These are phyloP conservation scores for Debaryomycetaceae sp. DNA, from an alignment of 1,139 yeast species.

Conservation along the genomic window DNA sequence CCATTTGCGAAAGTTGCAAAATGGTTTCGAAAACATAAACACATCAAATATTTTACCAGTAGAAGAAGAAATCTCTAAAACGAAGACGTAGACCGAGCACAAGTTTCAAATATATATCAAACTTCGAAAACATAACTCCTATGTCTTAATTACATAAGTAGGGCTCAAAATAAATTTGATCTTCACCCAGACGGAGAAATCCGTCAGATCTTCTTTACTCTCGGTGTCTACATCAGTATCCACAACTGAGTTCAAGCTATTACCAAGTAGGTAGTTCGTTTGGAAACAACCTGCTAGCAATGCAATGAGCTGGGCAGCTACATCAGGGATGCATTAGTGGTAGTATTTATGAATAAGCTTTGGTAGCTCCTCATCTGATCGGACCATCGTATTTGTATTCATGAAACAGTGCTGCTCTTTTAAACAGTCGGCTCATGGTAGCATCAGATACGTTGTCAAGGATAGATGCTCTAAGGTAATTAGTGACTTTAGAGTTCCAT, in stretches of 20 bases:
- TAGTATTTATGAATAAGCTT: slow-evolving; percentile 12
- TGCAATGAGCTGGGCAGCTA: slow-evolving; percentile 21
- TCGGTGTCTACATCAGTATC: slow-evolving; percentile 6
- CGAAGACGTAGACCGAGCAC: too few relatives aligned
- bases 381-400: slow-evolving; percentile 3
- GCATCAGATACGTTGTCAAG: slow-evolving; percentile 13
- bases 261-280: slow-evolving; percentile 26
- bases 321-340: slow-evolving; percentile 17
- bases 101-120: too few relatives aligned
- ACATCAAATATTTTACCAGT: too few relatives aligned
- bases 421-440: slow-evolving; percentile 9
- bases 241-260: slow-evolving; percentile 25
- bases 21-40: too few relatives aligned
- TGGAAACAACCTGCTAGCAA: slow-evolving; percentile 24
- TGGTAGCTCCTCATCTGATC: slow-evolving; percentile 7
- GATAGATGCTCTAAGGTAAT: slow-evolving; percentile 16
- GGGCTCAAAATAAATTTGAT: too few relatives aligned
- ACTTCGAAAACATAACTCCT: too few relatives aligned
- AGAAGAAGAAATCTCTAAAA: too few relatives aligned
- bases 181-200: too few relatives aligned
- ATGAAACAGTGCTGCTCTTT: slow-evolving; percentile 3
- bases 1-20: too few relatives aligned
- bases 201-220: too few relatives aligned
- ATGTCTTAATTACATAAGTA: too few relatives aligned
- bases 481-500: slow-evolving; percentile 40